Evolutionary conservation across 306 rosid species (phyloP).

Genomic region (Vachellia pachyceras): DNA sequence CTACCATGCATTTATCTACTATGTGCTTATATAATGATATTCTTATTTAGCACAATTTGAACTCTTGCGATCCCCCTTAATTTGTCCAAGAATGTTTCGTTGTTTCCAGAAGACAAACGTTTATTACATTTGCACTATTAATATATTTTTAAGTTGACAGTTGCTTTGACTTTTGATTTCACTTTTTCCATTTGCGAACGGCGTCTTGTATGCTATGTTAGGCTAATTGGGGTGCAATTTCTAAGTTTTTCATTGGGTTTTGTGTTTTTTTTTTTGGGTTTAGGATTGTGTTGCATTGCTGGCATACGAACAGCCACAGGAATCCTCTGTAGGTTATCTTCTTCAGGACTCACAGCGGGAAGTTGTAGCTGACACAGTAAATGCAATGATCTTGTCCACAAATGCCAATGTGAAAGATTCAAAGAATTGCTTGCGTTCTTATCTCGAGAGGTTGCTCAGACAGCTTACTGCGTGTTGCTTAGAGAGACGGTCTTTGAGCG

Average conservation of each 20-base stretch:
- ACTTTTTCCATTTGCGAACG: not conserved
- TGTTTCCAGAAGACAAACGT: no score
- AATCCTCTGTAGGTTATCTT: slow-evolving; percentile 86
- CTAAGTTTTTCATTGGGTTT: slow-evolving; percentile 25
- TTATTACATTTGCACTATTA: not conserved
- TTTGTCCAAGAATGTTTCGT: not conserved
- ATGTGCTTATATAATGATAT: slow-evolving; percentile 26
- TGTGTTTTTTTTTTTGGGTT: slow-evolving; percentile 34
- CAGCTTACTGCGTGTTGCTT: slow-evolving; percentile 93
- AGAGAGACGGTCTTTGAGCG: slow-evolving; percentile 75
- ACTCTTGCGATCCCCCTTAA: not conserved
- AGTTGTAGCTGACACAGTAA: slow-evolving; percentile 89
- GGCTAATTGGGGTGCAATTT: slow-evolving; percentile 8
- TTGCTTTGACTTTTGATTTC: not conserved
- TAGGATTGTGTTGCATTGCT: slow-evolving; percentile 94
- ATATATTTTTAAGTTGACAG: not conserved
- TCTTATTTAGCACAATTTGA: slow-evolving; percentile 13
- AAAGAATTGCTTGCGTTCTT: slow-evolving; percentile 65
- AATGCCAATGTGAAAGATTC: slow-evolving; percentile 76
- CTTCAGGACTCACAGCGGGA: slow-evolving; percentile 87
- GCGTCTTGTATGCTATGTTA: not conserved
- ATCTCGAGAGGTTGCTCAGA: slow-evolving; percentile 81
- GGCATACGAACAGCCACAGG: slow-evolving; percentile 84
- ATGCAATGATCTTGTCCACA: slow-evolving; percentile 85
- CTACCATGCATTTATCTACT: slow-evolving; percentile 3